phyloP scores from a whole-genome alignment of 106 monocot species.

The Narthecium ossifragum region DNA sequence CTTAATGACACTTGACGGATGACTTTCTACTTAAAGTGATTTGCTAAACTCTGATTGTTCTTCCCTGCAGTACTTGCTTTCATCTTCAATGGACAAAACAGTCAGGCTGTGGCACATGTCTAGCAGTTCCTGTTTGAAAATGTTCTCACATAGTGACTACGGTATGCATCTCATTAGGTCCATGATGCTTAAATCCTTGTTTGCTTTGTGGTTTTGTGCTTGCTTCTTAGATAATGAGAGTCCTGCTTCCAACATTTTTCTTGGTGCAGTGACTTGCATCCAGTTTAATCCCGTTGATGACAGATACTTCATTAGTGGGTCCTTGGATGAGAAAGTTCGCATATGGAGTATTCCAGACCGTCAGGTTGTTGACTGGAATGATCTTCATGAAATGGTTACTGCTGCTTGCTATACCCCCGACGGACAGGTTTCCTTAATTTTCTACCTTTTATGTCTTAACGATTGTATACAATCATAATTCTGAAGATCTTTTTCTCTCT shows the following conservation, averaged over 20 bases:
- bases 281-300: conserved; percentile 98
- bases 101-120: conserved; percentile 87
- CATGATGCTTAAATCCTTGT: background rate
- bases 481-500: too few relatives aligned
- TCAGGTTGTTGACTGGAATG: conserved; percentile 93
- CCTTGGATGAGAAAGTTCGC: conserved; percentile 87
- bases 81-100: conserved; percentile 96
- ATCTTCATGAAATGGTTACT: conserved; percentile 95
- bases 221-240: too few relatives aligned
- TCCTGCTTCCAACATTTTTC: background rate
- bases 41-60: conserved; percentile 1
- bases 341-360: conserved; percentile 88
- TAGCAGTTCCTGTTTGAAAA: conserved; percentile 75
- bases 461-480: too few relatives aligned
- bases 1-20: too few relatives aligned
- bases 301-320: conserved; percentile 92
- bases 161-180: conserved; percentile 23
- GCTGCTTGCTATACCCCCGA: conserved; percentile 96
- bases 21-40: too few relatives aligned
- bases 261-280: conserved; percentile 88
- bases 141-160: conserved; percentile 80
- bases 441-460: too few relatives aligned
- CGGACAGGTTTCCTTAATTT: conserved; percentile 84
- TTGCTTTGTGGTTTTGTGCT: background rate
- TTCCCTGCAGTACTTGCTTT: conserved; percentile 66